These are phyloP conservation scores for Clitopilus passeckerianus DNA, from an alignment of 768 basidiomycete genomes.

Conservation along the genomic window DNA sequence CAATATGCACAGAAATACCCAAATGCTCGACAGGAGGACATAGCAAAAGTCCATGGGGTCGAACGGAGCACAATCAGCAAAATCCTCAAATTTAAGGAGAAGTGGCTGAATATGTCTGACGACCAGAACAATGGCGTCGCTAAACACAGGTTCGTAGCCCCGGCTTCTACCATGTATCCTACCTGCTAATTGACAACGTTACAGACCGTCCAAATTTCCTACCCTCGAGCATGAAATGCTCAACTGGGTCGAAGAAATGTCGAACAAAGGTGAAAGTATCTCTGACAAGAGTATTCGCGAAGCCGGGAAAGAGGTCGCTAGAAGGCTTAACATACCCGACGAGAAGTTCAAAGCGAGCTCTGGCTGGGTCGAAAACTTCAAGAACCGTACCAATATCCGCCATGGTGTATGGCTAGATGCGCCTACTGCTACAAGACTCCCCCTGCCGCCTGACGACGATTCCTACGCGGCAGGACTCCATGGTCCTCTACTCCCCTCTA, in stretches of 20 bases:
- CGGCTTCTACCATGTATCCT: conserved; percentile 6
- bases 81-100: conserved; percentile 80
- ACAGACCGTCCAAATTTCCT: conserved; percentile 77
- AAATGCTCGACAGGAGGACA: conserved; percentile 76
- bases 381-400: conserved; percentile 72
- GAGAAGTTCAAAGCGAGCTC: conserved; percentile 89
- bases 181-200: conserved; percentile 3
- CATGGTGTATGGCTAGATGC: conserved; percentile 54
- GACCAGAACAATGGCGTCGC: conserved; percentile 54
- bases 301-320: conserved; percentile 66
- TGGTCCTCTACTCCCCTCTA: background rate
- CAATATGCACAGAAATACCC: conserved; percentile 58
- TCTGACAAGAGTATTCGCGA: conserved; percentile 61
- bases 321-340: conserved; percentile 47
- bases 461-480: background rate
- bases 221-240: conserved; percentile 64
- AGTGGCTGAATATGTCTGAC: conserved; percentile 69
- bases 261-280: conserved; percentile 39
- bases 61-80: conserved; percentile 94
- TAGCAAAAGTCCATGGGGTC: conserved; percentile 69
- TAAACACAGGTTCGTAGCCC: conserved; percentile 55
- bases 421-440: conserved; percentile 15
- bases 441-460: background rate
- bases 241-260: conserved; percentile 54
- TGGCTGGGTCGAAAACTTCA: conserved; percentile 92